phyloP scores from a whole-genome alignment of 306 rosid genomes.

The Pachyrhizus erosus region DNA sequence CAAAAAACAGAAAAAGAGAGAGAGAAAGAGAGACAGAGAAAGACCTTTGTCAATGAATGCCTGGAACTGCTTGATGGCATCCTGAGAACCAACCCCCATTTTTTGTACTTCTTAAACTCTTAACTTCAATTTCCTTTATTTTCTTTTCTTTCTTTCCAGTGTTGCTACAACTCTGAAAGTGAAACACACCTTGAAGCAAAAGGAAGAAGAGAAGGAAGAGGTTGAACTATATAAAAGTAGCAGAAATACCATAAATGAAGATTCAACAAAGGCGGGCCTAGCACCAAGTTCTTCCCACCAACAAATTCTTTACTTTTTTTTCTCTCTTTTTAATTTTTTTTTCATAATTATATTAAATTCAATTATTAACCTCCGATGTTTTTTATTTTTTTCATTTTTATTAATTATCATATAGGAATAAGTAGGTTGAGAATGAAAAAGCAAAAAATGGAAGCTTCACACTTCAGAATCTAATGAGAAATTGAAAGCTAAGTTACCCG shows the following conservation, averaged over 20 bases:
- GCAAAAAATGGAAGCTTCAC: not conserved
- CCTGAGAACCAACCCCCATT: constrained; percentile 70
- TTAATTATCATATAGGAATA: too few relatives aligned
- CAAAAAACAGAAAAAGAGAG: not conserved
- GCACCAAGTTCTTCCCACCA: not conserved
- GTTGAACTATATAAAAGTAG: not conserved
- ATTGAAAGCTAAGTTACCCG: not conserved
- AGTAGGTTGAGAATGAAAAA: not conserved
- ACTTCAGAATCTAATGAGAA: not conserved
- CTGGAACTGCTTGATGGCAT: constrained; percentile 60
- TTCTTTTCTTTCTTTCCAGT: not conserved
- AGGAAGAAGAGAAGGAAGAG: not conserved
- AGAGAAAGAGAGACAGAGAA: not conserved
- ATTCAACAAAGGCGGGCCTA: constrained; percentile 60
- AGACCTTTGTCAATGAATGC: constrained; percentile 67
- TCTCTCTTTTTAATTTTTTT: not conserved
- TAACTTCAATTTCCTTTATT: not conserved
- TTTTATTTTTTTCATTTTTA: not conserved
- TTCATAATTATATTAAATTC: not conserved
- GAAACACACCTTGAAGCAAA: not conserved
- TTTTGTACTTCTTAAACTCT: constrained; percentile 9
- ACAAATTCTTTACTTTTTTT: not conserved
- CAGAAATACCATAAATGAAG: not conserved
- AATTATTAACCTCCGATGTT: too few relatives aligned
- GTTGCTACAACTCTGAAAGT: constrained; percentile 1